phyloP scores from a whole-genome alignment of 805 yeast species.

The Kurtzmaniella fragi region DNA sequence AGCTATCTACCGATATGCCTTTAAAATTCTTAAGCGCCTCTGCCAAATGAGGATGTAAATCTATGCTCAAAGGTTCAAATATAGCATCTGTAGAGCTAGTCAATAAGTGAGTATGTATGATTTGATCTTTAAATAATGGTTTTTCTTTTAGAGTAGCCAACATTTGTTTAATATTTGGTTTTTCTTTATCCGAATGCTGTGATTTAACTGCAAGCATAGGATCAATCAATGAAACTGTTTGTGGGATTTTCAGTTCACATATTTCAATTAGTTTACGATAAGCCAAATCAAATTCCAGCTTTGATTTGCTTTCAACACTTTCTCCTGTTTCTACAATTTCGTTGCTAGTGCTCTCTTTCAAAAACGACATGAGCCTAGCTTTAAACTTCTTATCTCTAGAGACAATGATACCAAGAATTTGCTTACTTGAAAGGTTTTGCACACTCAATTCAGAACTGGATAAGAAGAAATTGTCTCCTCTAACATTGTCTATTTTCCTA shows the following conservation, averaged over 20 bases:
- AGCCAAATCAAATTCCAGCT: constrained; percentile 19
- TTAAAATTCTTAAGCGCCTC: constrained; percentile 45
- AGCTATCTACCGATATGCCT: constrained; percentile 36
- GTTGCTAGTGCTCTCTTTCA: constrained; percentile 16
- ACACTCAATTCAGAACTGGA: constrained; percentile 40
- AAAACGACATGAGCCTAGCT: constrained; percentile 10
- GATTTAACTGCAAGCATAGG: constrained; percentile 31
- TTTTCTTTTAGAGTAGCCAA: constrained; percentile 42
- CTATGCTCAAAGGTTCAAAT: constrained; percentile 35
- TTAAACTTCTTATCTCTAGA: constrained; percentile 53
- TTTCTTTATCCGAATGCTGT: constrained; percentile 8
- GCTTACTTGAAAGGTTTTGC: constrained; percentile 49
- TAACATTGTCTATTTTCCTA: constrained; percentile 13
- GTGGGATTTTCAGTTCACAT: constrained; percentile 42
- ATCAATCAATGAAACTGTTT: constrained; percentile 45
- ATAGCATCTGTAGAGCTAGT: constrained; percentile 42
- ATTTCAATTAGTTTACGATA: constrained; percentile 30
- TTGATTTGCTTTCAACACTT: background rate
- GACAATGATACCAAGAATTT: constrained; percentile 55
- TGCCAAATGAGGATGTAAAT: constrained; percentile 44
- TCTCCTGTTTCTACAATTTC: constrained; percentile 8
- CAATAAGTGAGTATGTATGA: constrained; percentile 46
- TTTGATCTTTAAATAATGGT: constrained; percentile 59
- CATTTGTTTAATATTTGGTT: constrained; percentile 44
- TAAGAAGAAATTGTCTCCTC: constrained; percentile 18